Base-by-base conservation (phyloP, 768 basidiomycete species). In the Candolleomyces eurysporus region DNA sequence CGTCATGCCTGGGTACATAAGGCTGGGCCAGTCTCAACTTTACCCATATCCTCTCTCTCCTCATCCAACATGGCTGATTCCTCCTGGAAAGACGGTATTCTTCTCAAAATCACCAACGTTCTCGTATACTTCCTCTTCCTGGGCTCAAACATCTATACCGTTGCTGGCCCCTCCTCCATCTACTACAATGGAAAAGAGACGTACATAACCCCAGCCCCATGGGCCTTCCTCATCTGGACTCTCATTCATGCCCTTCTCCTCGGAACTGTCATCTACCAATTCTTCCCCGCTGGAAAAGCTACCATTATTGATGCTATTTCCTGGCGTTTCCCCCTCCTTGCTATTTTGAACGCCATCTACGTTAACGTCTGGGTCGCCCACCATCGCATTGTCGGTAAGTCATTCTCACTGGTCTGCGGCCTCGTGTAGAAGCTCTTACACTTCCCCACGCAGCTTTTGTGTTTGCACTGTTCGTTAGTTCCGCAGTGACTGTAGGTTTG, bases 171-270 rank as follows among this genome's bases (percentile, higher is more conserved):
- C 0, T 81, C 83, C 46, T 86, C 84, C 64, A 81, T 86, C 55
- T 92, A 93, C 76, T 85, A 81, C 70, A 73, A 79, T 64, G 87
- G 85, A 49, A 93, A 93, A 72, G 88, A 91, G 66, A 97, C 96
- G 0, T 98, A 95, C 74, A 78, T 98, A 61, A 97, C 95, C 1
- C 96, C 96, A n/a, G 92, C 93, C 26, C 86, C 89, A 30, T 97
- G 91, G 86, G 90, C 92, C 1, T 96, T 94, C 79, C 83, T 90
- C 78, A 90, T 95, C 71, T 96, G 94, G 93, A 86, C 91, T 45
- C 76, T 94, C 62, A 94, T 96, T 68, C 95, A 99, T 75, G 67
- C 96, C 40, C 85, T 98, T 51, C 85, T 98, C 48, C 85, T 98
- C 50, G 95, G 96, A 21, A 93, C 90, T 36, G 80, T 98, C 68